These are phyloP conservation scores for Calamus simplicifolius DNA, from an alignment of 176 grass and related monocot species.

Conservation along the genomic window DNA sequence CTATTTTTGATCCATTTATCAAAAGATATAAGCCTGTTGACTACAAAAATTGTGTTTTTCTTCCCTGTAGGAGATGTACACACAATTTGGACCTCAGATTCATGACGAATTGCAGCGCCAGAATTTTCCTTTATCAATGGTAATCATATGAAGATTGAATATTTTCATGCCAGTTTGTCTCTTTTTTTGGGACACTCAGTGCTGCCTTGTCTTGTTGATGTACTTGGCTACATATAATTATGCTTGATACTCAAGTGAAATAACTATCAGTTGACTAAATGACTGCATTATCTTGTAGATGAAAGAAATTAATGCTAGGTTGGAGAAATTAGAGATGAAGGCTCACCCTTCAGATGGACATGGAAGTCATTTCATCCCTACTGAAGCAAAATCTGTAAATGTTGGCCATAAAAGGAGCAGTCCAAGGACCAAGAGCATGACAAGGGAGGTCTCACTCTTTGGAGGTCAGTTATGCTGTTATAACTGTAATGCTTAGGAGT, in stretches of 20 bases:
- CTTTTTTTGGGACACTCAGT: no score
- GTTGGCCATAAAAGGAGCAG: slow-evolving; percentile 80
- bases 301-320: slow-evolving; percentile 90
- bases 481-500: no score
- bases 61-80: slow-evolving; percentile 85
- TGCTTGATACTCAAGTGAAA: no score
- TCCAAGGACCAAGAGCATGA: slow-evolving; percentile 44
- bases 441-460: slow-evolving; percentile 72
- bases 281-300: slow-evolving; percentile 44
- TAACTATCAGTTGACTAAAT: slow-evolving; percentile 1
- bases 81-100: slow-evolving; percentile 75
- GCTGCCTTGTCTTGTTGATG: no score
- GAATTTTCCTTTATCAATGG: slow-evolving; percentile 78
- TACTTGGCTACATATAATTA: no score
- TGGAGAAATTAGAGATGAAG: slow-evolving; percentile 77
- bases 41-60: not conserved
- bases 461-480: slow-evolving; percentile 37
- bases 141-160: slow-evolving; percentile 19
- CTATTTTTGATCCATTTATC: no score
- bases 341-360: slow-evolving; percentile 45
- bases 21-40: no score
- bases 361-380: slow-evolving; percentile 27
- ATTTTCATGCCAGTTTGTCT: no score
- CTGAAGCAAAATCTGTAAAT: slow-evolving; percentile 53
- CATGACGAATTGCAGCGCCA: slow-evolving; percentile 91